phyloP scores from a whole-genome alignment of 139 green algal genomes.

The Auxenochlorella pyrenoidosa region DNA sequence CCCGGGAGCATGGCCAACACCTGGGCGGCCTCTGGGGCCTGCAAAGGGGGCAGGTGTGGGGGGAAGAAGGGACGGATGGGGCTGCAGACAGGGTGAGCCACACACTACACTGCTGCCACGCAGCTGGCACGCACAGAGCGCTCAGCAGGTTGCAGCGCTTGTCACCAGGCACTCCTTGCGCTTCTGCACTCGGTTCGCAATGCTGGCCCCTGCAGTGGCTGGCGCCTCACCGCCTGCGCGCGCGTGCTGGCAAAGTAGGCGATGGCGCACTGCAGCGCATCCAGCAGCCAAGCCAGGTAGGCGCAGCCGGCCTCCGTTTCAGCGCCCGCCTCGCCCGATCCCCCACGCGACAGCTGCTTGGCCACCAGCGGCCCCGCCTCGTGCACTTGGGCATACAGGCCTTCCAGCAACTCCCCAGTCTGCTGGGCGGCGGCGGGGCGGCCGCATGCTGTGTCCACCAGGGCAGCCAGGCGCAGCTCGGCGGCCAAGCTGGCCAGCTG shows the following conservation, averaged over 20 bases:
- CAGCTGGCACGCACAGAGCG: too few species aligned
- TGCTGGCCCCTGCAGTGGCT: too few species aligned
- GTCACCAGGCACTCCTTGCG: too few species aligned
- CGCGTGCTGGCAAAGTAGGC: constrained; percentile 16
- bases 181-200: too few species aligned
- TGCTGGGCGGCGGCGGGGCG: not conserved
- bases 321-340: not conserved
- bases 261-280: constrained; percentile 14
- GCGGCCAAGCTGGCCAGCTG: constrained; percentile 27
- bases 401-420: not conserved
- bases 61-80: not conserved
- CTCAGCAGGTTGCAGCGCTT: too few species aligned
- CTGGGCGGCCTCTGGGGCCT: not conserved
- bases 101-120: too few species aligned
- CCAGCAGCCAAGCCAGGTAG: constrained; percentile 28
- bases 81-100: not conserved
- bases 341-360: not conserved
- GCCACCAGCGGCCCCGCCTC: not conserved
- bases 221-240: not conserved
- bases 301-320: not conserved
- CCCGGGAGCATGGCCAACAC: not conserved
- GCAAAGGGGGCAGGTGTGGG: not conserved
- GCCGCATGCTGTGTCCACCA: not conserved
- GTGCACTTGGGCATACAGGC: not conserved
- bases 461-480: constrained; percentile 17